Evolutionary conservation across 805 yeast genomes (phyloP).

Genomic region (Candida easanensis): DNA sequence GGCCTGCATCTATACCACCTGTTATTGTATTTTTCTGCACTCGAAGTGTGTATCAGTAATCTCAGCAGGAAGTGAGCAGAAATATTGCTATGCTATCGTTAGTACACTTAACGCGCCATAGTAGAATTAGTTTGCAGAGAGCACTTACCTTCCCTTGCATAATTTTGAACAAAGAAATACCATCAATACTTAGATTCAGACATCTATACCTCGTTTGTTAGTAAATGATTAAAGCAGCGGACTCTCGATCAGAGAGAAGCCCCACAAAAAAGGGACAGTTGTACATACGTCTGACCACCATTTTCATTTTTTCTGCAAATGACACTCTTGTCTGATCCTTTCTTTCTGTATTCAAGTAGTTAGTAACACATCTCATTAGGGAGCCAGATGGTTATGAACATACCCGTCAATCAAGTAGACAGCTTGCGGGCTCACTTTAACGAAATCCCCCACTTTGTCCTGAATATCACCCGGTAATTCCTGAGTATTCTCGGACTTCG

Average conservation of each 20-base stretch:
- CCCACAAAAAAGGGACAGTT: not conserved
- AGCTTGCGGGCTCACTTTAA: slow-evolving; percentile 14
- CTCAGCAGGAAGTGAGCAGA: slow-evolving; percentile 48
- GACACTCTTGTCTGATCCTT: slow-evolving; percentile 32
- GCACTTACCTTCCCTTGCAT: slow-evolving; percentile 41
- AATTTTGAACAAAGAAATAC: slow-evolving; percentile 42
- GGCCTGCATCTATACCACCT: no score
- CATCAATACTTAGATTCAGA: slow-evolving; percentile 38
- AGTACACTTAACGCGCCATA: not conserved
- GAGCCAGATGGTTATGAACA: slow-evolving; percentile 6
- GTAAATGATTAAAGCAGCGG: slow-evolving; percentile 3
- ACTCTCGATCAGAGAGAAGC: no score
- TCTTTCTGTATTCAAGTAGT: slow-evolving; percentile 11
- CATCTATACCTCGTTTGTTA: slow-evolving; percentile 35
- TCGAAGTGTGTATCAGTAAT: slow-evolving; percentile 50
- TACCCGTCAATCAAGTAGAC: slow-evolving; percentile 26
- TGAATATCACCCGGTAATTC: not conserved
- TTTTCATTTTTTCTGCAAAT: slow-evolving; percentile 43
- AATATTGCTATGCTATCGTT: slow-evolving; percentile 34
- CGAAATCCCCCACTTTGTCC: slow-evolving; percentile 2
- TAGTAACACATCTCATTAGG: no score
- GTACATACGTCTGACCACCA: slow-evolving; percentile 39
- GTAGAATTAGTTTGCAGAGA: not conserved
- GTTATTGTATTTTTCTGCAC: slow-evolving; percentile 39
- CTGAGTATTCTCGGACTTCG: not conserved